phyloP scores from a whole-genome alignment of 1,284 basidiomycete genomes.

The Heliocybe sulcata region DNA sequence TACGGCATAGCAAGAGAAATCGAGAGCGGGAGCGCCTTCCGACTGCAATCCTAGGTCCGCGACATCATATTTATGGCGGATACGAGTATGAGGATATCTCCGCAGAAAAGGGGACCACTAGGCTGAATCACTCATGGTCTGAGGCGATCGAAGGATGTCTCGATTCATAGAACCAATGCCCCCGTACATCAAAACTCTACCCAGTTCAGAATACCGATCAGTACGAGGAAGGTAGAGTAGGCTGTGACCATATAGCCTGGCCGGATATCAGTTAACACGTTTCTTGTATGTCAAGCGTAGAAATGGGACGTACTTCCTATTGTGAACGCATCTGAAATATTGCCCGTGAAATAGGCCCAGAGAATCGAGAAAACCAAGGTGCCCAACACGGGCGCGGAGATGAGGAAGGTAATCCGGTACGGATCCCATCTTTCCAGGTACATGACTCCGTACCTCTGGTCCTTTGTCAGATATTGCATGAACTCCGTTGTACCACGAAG shows the following conservation, averaged over 20 bases:
- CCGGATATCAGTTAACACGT: background rate
- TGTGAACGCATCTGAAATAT: slow-evolving; percentile 14
- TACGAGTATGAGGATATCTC: too few relatives aligned
- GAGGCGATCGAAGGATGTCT: too few relatives aligned
- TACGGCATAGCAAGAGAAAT: too few relatives aligned
- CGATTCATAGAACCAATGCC: too few relatives aligned
- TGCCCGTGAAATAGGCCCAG: slow-evolving; percentile 8
- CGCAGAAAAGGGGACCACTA: too few relatives aligned
- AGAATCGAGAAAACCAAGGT: slow-evolving; percentile 11
- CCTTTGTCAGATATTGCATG: slow-evolving; percentile 14
- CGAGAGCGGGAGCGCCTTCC: too few relatives aligned
- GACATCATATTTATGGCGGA: too few relatives aligned
- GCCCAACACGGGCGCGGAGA: slow-evolving; percentile 9
- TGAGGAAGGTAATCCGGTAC: slow-evolving; percentile 10
- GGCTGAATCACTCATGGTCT: too few relatives aligned
- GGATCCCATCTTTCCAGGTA: slow-evolving; percentile 16
- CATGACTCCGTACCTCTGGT: slow-evolving; percentile 13
- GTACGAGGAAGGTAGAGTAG: slow-evolving; percentile 13
- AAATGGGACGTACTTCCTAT: slow-evolving; percentile 12
- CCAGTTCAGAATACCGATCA: slow-evolving; percentile 12
- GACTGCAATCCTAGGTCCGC: too few relatives aligned
- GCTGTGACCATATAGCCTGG: slow-evolving; percentile 14
- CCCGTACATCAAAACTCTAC: slow-evolving; percentile 14
- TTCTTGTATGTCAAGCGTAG: background rate
- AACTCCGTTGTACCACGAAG: slow-evolving; percentile 14